A percentile compares a stretch with the other conserved stretches of the same genome.
These are phyloP conservation scores for Rhodotorula sp. DNA, from an alignment of 1,284 basidiomycete species.

Conservation along the genomic window DNA sequence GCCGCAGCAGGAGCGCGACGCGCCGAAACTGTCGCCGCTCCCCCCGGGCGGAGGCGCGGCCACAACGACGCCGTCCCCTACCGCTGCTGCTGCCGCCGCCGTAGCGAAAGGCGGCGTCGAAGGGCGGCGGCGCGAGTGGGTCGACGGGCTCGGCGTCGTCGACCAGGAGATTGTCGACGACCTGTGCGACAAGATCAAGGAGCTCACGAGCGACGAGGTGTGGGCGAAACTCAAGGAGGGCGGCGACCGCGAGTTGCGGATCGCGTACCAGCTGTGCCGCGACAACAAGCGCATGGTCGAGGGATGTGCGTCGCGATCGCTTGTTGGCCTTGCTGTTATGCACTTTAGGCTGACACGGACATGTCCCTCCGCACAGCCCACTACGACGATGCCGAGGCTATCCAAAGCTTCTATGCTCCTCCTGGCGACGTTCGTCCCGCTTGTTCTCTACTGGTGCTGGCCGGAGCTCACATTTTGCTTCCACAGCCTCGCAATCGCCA, in stretches of 20 bases:
- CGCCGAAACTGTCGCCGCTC: not conserved
- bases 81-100: not conserved
- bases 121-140: conserved; percentile 51
- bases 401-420: conserved; percentile 36
- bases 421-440: conserved; percentile 24
- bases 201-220: conserved; percentile 77
- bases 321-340: not conserved
- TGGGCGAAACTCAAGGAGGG: conserved; percentile 79
- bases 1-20: not conserved
- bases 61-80: not conserved
- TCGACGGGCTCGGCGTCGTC: conserved; percentile 71
- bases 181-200: conserved; percentile 70
- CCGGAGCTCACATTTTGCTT: not conserved
- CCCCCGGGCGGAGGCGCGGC: not conserved
- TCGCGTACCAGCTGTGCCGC: conserved; percentile 89
- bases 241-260: conserved; percentile 93
- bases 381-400: conserved; percentile 39
- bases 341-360: not conserved
- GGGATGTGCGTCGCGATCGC: conserved; percentile 53
- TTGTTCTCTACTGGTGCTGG: too few relatives aligned
- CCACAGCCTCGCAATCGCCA: conserved; percentile 32
- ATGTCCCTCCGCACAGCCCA: conserved; percentile 10
- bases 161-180: conserved; percentile 88
- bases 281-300: conserved; percentile 85
- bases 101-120: conserved; percentile 31